Percentiles rank a stretch among this genome's conserved stretches.
phyloP scores from a whole-genome alignment of 169 alveolate genomes.

The Eimeria praecox region DNA sequence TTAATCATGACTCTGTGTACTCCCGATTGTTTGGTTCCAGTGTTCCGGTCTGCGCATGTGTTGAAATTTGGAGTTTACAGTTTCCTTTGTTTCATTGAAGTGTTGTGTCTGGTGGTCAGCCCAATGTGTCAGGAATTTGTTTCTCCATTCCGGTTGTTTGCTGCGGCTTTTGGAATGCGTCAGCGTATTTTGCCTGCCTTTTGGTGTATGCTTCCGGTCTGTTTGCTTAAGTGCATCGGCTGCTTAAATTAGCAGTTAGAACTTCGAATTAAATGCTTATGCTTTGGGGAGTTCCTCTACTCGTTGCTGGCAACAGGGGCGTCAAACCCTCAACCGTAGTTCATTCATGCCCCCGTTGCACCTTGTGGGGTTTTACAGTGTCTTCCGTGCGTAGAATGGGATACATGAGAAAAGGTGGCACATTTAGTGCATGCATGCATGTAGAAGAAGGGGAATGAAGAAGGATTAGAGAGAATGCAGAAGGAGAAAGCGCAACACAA shows the following conservation, averaged over 20 bases:
- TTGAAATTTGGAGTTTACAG: no score
- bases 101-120: no score
- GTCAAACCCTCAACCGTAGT: background rate
- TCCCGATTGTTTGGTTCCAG: no score
- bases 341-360: background rate
- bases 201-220: background rate
- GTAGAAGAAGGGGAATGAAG: background rate
- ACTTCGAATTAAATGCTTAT: background rate
- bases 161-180: background rate
- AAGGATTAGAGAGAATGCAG: background rate
- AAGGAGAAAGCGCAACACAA: no score
- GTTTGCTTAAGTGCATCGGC: background rate
- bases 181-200: background rate
- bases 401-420: background rate
- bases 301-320: background rate
- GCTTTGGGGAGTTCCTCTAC: background rate
- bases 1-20: no score
- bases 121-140: no score
- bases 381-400: background rate
- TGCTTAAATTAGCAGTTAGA: background rate
- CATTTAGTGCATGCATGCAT: no score
- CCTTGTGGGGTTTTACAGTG: background rate
- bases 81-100: no score
- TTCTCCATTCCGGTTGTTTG: no score
- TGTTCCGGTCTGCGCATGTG: no score